Base-by-base conservation (phyloP, 345 rosid species). In the Sonneratia caseolaris region DNA sequence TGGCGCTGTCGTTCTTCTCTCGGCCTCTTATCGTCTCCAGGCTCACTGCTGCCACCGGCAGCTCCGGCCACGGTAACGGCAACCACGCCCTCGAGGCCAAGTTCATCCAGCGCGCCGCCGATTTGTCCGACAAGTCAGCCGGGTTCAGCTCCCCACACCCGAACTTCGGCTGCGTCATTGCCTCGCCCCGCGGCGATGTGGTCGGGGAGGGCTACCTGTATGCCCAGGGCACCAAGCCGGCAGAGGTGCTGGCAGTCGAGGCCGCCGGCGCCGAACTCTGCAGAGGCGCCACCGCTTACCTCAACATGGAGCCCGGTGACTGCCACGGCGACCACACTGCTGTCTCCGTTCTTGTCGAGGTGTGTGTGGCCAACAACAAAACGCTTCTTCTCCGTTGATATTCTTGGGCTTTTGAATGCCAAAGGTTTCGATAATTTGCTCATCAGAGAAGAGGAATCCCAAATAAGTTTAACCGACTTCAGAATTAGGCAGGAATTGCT, bases 251-350 rank as follows among this genome's bases (percentile, higher is more conserved):
- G 65, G 98, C 96, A 2, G 88, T 84, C 42, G 96, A 90, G 82
- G 86, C 89, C 11, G 92, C 91, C 32, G 86, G 89, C 9, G 21
- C 37, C 9, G 84, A 75, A 66, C 70, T 40, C 64, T 83, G 85
- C 64, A 78, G 78, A 72, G 93, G 90, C 74, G 86, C 88, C 38
- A 87, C 90, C 0, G 98, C 97, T 65, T 94, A 86, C 79, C 79
- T 94, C 37, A 94, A 90, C 73, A 73, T 91, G 90, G 97, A 94
- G 82, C 90, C 97, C 37, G 98, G 96, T 27, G 97, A 94, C 76
- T 94, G 97, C 82, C 91, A 91, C 73, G 97, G 96, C 47, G 98
- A 91, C 71, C 80, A 81, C 74, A 71, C 88, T 51, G 96, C 97
- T 4, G 86, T 89, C 72, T 94, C 97, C 69, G 87, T 96, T 81